Base-by-base conservation (phyloP, 2,329 filamentous ascomycete genomes). In the Botrytis elliptica region DNA sequence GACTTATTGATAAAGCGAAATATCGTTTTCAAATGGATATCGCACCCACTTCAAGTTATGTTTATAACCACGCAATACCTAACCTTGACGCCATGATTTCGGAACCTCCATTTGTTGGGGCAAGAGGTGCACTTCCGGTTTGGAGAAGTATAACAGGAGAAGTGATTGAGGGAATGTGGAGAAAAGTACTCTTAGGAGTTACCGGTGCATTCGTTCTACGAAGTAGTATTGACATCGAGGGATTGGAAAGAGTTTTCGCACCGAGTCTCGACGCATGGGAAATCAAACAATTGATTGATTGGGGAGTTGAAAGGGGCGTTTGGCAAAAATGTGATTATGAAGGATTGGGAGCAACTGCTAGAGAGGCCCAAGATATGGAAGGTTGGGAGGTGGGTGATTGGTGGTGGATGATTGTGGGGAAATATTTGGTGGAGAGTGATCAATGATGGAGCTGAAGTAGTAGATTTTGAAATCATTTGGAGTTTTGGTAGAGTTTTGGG, bases 71-170 rank as follows among this genome's bases (percentile, higher is more conserved):
- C 38, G 83, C 86, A 1, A 84, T 87, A 60, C 80, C 83, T 8
- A 80, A 86, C 4, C 78, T 87, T 3, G 75, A 82, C 4, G 79
- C 80, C 25, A 81, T 63, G 38, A 42, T 84, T 12, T 78, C 81
- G 7, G 66, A 70, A 16, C 77, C 78, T 40, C 84, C 84, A 1
- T 82, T 88, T 1, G 87, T 87, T 0, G 79, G 79, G 0, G 65
- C 67, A 9, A 57, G 65, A 7, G 84, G 85, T 18, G 86, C 88
- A 60, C 83, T 93, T 6, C 92, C 92, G 0, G 86, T 93, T 70
- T 95, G 92, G 92, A 87, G 89, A 70, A 90, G 92, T 80, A 89
- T 94, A 74, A 88, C 91, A 75, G 90, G 88, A 12, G 83, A 86
- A 9, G 78, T 88, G 0, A 86, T 93, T 74, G 81, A 81, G n/a